Evolutionary conservation across 2,329 filamentous ascomycete genomes (phyloP).

Genomic region (Thyridium curvatum): DNA sequence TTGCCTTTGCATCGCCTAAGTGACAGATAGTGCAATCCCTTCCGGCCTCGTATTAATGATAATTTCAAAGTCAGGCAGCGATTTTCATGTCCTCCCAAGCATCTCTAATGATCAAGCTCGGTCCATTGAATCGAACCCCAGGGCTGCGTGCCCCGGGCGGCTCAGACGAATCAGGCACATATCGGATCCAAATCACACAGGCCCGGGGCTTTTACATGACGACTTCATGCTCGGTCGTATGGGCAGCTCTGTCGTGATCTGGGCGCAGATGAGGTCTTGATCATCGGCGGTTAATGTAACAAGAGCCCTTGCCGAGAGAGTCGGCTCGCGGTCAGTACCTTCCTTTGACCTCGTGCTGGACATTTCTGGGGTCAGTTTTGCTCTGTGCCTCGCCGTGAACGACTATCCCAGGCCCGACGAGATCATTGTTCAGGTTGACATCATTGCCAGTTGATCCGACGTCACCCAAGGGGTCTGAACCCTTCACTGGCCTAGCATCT

Average conservation of each 20-base stretch:
- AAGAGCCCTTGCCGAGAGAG: conserved; percentile 4
- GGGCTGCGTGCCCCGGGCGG: conserved; percentile 13
- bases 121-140: too few relatives aligned
- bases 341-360: conserved; percentile 18
- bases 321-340: background rate
- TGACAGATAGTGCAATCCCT: too few relatives aligned
- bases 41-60: too few relatives aligned
- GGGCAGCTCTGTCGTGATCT: conserved; percentile 21
- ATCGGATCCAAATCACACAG: conserved; percentile 29
- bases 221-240: conserved; percentile 25
- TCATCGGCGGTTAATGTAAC: conserved; percentile 17
- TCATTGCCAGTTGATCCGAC: background rate
- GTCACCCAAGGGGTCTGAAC: conserved; percentile 1
- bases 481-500: conserved; percentile 7
- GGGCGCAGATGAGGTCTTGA: conserved; percentile 30
- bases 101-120: too few relatives aligned
- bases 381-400: conserved; percentile 13
- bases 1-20: too few relatives aligned
- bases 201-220: conserved; percentile 23
- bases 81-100: too few relatives aligned
- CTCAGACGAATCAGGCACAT: conserved; percentile 28
- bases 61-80: too few relatives aligned
- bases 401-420: conserved; percentile 10
- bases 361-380: conserved; percentile 11
- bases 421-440: conserved; percentile 14